Base-by-base conservation (phyloP, 2,329 filamentous ascomycete species). In the Rasamsonia emersonii region DNA sequence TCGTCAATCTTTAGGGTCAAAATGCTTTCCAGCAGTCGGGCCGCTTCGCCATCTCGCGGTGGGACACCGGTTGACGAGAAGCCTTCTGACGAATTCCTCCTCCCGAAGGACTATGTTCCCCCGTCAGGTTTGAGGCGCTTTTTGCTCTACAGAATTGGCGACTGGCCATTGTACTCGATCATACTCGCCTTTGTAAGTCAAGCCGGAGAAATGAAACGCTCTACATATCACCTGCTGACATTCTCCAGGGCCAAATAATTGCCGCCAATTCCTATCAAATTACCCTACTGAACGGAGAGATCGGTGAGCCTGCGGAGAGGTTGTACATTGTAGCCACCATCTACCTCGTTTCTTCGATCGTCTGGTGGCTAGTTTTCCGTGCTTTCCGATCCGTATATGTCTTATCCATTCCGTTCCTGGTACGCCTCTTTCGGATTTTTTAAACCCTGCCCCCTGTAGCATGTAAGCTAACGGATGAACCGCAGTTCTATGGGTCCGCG, bases 231-330 rank as follows among this genome's bases (percentile, higher is more conserved):
- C 3, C 19, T 20, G 18, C 23, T 36, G 28, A 36, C 18, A 26
- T 16, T 21, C 19, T 18, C 18, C 13, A 39, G 37, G 39, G 69
- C 20, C 72, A 76, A 46, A 68, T 77, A 42, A 65, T 77, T 26
- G 69, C 73, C 2, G 68, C 71, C 35, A 76, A 74, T 51, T 75
- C 71, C 0, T 75, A 76, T 55, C 75, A 78, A 49, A 72, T 78
- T 48, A 75, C 73, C 1, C 63, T 78, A 10, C 59, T 78, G 14
- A 73, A 71, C 3, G 74, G 74, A 10, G 67, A 72, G 38, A 61
- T 71, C 15, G 72, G 69, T 36, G 62, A 76, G 46, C 62, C 67
- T 7, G 69, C 71, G 3, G 47, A 55, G 23, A 69, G 71, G 46
- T 58, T 77, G 2, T 77, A 77, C 51, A 56, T 64, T 33, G 65